Conservation (phyloP, 2,329 filamentous ascomycete genomes). For the Apiospora saccharicola region DNA sequence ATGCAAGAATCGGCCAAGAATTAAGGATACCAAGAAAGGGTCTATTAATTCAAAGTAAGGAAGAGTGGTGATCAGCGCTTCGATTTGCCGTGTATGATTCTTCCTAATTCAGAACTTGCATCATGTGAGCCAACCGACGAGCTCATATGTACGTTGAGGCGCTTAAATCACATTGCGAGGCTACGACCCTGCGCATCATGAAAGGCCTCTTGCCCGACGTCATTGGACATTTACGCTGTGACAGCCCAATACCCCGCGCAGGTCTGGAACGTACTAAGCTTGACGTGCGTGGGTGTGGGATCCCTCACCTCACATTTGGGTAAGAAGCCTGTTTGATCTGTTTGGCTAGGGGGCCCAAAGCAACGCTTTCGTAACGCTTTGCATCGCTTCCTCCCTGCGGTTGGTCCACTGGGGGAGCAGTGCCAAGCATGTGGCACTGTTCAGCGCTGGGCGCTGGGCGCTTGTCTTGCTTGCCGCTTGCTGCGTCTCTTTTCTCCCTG, state of each 20-base stretch:
- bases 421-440: slow-evolving; percentile 20
- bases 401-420: neutral
- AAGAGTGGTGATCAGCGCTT: neutral
- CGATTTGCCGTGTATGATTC: neutral
- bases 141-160: slow-evolving; percentile 17
- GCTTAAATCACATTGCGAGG: slow-evolving; percentile 15
- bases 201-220: slow-evolving; percentile 41
- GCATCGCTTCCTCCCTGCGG: neutral
- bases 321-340: slow-evolving; percentile 13
- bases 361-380: slow-evolving; percentile 4
- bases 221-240: slow-evolving; percentile 35
- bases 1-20: neutral
- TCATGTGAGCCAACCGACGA: slow-evolving; percentile 4
- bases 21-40: neutral
- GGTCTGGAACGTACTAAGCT: slow-evolving; percentile 24
- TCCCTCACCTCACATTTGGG: neutral
- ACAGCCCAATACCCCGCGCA: slow-evolving; percentile 10
- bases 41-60: neutral
- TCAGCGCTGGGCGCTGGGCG: neutral
- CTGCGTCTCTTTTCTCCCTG: neutral
- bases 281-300: slow-evolving; percentile 20
- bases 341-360: neutral
- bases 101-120: slow-evolving; percentile 1
- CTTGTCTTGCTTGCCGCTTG: slow-evolving; percentile 5
- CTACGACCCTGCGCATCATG: slow-evolving; percentile 23